phyloP scores from a whole-genome alignment of 2,329 filamentous ascomycete genomes.

The Diaporthe vexans region DNA sequence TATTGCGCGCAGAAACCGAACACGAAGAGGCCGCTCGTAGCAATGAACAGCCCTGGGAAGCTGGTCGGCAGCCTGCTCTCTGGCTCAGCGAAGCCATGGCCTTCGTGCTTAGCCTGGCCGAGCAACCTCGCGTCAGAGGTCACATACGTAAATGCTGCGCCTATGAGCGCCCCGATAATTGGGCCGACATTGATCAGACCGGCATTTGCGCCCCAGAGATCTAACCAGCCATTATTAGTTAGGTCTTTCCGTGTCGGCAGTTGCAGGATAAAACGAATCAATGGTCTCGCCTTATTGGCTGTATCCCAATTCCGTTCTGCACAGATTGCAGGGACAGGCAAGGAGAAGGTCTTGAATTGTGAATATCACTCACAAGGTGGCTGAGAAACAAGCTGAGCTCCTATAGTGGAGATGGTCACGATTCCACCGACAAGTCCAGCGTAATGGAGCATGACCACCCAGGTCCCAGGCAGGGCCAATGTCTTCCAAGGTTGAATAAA shows the following conservation, averaged over 20 bases:
- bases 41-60: conserved; percentile 49
- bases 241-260: too few relatives aligned
- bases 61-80: conserved; percentile 51
- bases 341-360: too few relatives aligned
- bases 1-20: conserved; percentile 56
- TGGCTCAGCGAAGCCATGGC: conserved; percentile 51
- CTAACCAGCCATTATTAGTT: not conserved
- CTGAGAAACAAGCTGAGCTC: conserved; percentile 48
- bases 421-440: conserved; percentile 53
- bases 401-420: conserved; percentile 53
- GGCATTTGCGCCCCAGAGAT: conserved; percentile 51
- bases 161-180: conserved; percentile 50
- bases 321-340: not conserved
- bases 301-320: not conserved
- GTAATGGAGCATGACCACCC: conserved; percentile 56
- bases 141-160: conserved; percentile 48
- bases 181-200: conserved; percentile 54
- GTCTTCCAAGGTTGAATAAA: conserved; percentile 49
- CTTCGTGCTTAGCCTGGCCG: conserved; percentile 43
- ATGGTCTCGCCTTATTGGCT: not conserved
- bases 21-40: conserved; percentile 51
- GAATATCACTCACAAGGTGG: conserved; percentile 46
- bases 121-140: conserved; percentile 44
- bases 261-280: too few relatives aligned
- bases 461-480: conserved; percentile 50